These are phyloP conservation scores for Pseudonectria buxi DNA, from an alignment of 2,329 filamentous ascomycete species.

Conservation along the genomic window DNA sequence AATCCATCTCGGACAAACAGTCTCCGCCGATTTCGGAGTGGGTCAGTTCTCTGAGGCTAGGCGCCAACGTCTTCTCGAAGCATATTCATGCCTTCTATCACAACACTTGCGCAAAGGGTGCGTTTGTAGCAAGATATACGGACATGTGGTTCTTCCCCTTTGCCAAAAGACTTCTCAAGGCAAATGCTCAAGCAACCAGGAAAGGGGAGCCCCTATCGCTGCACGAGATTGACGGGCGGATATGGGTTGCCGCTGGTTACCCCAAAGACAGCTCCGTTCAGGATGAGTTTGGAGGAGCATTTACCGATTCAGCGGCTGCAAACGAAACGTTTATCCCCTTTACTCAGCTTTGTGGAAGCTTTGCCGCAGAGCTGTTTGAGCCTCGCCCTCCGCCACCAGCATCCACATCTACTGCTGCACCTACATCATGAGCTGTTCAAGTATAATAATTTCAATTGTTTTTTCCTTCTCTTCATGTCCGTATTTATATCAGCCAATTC, in stretches of 20 bases:
- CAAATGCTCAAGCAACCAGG: conserved; percentile 19
- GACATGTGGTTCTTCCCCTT: conserved; percentile 34
- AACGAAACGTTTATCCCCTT: conserved; percentile 11
- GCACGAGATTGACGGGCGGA: conserved; percentile 24
- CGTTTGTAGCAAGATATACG: conserved; percentile 25
- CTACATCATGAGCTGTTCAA: too few species aligned
- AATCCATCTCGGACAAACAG: conserved; percentile 4
- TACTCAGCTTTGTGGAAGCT: conserved; percentile 4
- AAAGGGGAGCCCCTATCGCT: conserved; percentile 17
- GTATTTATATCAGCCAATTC: too few species aligned
- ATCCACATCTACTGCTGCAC: too few species aligned
- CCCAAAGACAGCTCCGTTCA: conserved; percentile 1
- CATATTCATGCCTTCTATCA: conserved; percentile 32
- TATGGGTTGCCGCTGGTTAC: conserved; percentile 20
- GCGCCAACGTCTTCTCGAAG: conserved; percentile 23
- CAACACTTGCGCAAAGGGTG: conserved; percentile 32
- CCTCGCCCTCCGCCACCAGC: too few species aligned
- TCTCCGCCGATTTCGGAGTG: conserved; percentile 6
- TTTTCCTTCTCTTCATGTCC: too few species aligned
- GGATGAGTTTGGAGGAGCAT: conserved; percentile 13
- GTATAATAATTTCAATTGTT: too few species aligned
- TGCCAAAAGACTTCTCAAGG: conserved; percentile 23
- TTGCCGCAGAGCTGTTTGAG: too few species aligned
- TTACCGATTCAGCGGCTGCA: conserved; percentile 14
- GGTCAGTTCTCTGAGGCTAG: conserved; percentile 6